Evolutionary conservation across 2,329 filamentous ascomycete genomes (phyloP), one percentile per base, ranked within the genome.

Genomic region (Zymoseptoria passerinii): DNA sequence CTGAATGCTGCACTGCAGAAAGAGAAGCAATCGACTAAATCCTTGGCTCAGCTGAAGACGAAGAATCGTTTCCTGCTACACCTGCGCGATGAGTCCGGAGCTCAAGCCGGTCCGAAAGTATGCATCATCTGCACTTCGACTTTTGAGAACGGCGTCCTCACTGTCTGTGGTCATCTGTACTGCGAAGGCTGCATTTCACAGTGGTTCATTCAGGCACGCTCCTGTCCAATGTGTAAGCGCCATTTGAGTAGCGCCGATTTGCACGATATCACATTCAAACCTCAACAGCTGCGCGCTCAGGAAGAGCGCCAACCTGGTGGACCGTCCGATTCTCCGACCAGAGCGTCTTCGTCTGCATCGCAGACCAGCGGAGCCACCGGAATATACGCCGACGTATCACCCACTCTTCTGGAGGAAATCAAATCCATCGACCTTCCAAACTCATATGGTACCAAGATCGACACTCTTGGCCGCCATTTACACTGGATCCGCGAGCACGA

Each of bases 371-470:
- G 35, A 13, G 23, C 29, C 19, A 52, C 40, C 53, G 3, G 59
- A 65, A 94, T 97, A 29, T 97, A 96, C 72, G 83, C 86, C 0
- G 83, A 87, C 58, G 89, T 96, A 58, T 87, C 83, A 65, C 79
- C 82, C 0, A 80, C 82, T 0, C 86, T 87, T 57, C 78, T 96
- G 54, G 82, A 83, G 18, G 84, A 92, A 68, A 96, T 99, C 70
- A 89, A 91, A 67, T 83, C 86, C 56, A 85, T 96, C 58, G 85
- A 94, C 53, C 78, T 97, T 1, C 69, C 70, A 2, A 55, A 60
- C 48, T 91, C 88, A 0, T 96, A 89, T 68, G 91, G 90, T 1
- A 95, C 89, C 0, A 99, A 97, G 73, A 86, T 97, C 18, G 91
- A 96, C 71, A 95, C 77, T 53, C 71, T 78, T 10, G 73, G 74